Evolutionary conservation across 768 basidiomycete genomes (phyloP).

Genomic region (Leccinum uliginosum): DNA sequence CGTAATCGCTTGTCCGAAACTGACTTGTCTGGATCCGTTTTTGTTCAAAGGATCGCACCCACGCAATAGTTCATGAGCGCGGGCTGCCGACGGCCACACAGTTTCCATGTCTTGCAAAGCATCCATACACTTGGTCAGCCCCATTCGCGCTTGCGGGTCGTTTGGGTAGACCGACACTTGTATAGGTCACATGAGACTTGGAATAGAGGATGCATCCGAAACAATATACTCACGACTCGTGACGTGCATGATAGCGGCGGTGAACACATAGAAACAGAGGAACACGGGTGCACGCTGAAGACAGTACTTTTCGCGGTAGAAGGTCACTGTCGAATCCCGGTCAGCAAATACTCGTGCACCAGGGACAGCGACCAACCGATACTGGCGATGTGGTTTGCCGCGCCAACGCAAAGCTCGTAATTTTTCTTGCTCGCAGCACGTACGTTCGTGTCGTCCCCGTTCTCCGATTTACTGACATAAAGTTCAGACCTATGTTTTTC

Average conservation of each 20-base stretch:
- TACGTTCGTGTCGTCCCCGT: conserved; percentile 48
- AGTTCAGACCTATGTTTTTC: not conserved
- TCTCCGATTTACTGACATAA: conserved; percentile 32
- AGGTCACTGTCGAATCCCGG: conserved; percentile 35
- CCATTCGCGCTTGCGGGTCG: conserved; percentile 66
- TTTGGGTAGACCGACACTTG: conserved; percentile 60
- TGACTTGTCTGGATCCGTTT: not conserved
- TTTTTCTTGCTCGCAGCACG: conserved; percentile 55
- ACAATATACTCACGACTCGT: conserved; percentile 51
- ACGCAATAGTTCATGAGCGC: conserved; percentile 67
- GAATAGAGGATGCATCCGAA: not conserved
- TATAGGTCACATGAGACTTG: conserved; percentile 1
- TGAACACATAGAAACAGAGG: conserved; percentile 75
- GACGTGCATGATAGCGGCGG: conserved; percentile 76
- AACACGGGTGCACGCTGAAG: conserved; percentile 63
- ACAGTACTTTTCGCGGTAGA: conserved; percentile 61
- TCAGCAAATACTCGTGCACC: not conserved
- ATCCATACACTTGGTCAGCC: conserved; percentile 64
- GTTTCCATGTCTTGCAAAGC: conserved; percentile 60
- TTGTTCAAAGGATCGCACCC: conserved; percentile 45
- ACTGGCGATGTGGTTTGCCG: conserved; percentile 75
- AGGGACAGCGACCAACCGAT: conserved; percentile 41
- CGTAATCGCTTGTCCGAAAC: conserved; percentile 10
- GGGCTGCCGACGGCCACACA: conserved; percentile 73
- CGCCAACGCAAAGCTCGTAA: conserved; percentile 69